These are phyloP conservation scores for Ogataea parapolymorpha DNA, from an alignment of 805 yeast species.

Conservation along the genomic window DNA sequence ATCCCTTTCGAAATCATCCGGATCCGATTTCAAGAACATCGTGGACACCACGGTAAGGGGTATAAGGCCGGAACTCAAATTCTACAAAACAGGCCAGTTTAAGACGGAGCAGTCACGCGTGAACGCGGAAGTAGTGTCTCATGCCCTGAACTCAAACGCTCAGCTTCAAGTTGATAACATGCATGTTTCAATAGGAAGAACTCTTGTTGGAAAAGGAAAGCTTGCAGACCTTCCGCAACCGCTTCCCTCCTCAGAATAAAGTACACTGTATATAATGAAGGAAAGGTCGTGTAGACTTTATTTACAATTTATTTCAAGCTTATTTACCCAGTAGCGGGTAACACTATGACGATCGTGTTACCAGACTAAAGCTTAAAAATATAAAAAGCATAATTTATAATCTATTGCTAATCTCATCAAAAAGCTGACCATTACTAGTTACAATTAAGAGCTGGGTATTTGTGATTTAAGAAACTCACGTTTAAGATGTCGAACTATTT, in stretches of 20 bases:
- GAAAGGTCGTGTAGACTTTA: slow-evolving; percentile 1
- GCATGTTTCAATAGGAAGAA: slow-evolving; percentile 19
- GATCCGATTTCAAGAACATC: slow-evolving; percentile 18
- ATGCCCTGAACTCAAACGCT: slow-evolving; percentile 30
- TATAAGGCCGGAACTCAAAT: slow-evolving; percentile 24
- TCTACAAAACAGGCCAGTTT: slow-evolving; percentile 19
- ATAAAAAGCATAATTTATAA: not conserved
- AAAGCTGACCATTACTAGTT: not conserved
- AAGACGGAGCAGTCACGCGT: slow-evolving; percentile 25
- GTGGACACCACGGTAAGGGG: slow-evolving; percentile 29
- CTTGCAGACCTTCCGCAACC: slow-evolving; percentile 23
- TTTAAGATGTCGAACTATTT: not conserved
- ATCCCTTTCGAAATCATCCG: slow-evolving; percentile 16
- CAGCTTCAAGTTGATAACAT: slow-evolving; percentile 30
- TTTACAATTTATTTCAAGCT: not conserved
- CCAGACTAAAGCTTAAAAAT: not conserved
- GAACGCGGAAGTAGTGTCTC: slow-evolving; percentile 31
- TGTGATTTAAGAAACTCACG: not conserved
- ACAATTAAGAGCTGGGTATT: not conserved
- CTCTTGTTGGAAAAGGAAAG: slow-evolving; percentile 19
- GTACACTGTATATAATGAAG: slow-evolving; percentile 5
- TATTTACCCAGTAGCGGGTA: not conserved
- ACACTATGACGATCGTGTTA: not conserved
- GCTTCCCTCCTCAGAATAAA: slow-evolving; percentile 10
- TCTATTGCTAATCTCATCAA: too few relatives aligned